phyloP scores from a whole-genome alignment of 2,329 filamentous ascomycete genomes.

The Coniochaeta prunicola region DNA sequence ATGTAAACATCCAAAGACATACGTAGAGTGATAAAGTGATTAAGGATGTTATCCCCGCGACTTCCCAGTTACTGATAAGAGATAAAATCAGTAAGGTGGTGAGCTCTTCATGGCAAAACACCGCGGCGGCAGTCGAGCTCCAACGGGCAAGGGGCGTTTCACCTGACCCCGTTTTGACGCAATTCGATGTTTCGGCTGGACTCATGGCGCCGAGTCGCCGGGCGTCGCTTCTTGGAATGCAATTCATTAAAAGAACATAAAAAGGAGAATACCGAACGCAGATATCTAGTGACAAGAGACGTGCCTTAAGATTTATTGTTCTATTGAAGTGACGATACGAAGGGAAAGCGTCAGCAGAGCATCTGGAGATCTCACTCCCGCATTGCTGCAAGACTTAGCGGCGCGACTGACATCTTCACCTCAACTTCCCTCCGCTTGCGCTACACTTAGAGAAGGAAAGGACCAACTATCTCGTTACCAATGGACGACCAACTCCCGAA shows the following conservation, averaged over 20 bases:
- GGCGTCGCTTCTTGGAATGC: too few relatives aligned
- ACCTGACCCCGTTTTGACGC: background rate
- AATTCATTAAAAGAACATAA: too few relatives aligned
- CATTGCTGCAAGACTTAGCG: too few relatives aligned
- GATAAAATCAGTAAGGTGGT: background rate
- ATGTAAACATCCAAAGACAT: too few relatives aligned
- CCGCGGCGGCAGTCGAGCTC: background rate
- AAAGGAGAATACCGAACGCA: too few relatives aligned
- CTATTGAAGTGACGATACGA: too few relatives aligned
- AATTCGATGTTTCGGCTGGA: background rate
- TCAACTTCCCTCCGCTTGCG: background rate
- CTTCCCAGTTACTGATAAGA: conserved; percentile 24
- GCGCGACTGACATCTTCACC: too few relatives aligned
- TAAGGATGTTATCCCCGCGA: conserved; percentile 43
- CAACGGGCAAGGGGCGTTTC: background rate
- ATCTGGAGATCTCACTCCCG: too few relatives aligned
- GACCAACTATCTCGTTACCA: background rate
- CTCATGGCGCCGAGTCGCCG: background rate
- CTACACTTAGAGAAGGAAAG: too few relatives aligned
- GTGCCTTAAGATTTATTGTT: too few relatives aligned
- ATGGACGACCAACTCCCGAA: background rate
- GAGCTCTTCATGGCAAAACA: background rate
- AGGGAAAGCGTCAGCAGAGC: too few relatives aligned
- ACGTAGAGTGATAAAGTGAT: conserved; percentile 51
- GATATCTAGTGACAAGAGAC: too few relatives aligned